phyloP scores from a whole-genome alignment of 1,284 basidiomycete genomes.

The Flammula alnicola region DNA sequence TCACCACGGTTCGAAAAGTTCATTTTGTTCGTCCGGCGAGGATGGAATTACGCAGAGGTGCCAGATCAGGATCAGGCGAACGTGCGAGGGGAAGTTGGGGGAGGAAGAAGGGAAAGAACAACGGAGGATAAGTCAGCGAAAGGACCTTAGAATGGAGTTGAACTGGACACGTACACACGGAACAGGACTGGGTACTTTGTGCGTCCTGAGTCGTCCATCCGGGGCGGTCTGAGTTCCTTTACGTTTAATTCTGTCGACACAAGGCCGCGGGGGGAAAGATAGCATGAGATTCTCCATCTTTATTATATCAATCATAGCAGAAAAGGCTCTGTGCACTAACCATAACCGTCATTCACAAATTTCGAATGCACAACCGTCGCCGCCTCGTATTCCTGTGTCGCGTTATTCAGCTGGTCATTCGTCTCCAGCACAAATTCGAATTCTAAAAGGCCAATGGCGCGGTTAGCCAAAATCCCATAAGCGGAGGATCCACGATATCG shows the following conservation, averaged over 20 bases:
- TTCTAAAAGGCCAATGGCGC: slow-evolving; percentile 39
- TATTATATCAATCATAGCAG: slow-evolving; percentile 7
- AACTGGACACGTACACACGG: slow-evolving; percentile 61
- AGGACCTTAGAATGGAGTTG: not conserved
- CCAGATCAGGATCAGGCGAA: no score
- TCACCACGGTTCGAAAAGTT: no score
- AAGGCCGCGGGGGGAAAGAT: not conserved
- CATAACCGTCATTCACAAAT: slow-evolving; percentile 79
- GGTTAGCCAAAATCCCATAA: slow-evolving; percentile 8
- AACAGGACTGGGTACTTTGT: slow-evolving; percentile 95
- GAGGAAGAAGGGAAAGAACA: not conserved
- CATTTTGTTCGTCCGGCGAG: not conserved
- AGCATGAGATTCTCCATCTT: not conserved
- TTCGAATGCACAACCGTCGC: slow-evolving; percentile 75
- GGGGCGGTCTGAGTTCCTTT: slow-evolving; percentile 87
- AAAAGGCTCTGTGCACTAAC: slow-evolving; percentile 45
- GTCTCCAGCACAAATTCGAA: slow-evolving; percentile 71
- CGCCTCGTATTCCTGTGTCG: slow-evolving; percentile 73
- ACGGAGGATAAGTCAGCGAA: slow-evolving; percentile 7
- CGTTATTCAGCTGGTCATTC: slow-evolving; percentile 71
- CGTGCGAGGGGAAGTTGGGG: not conserved
- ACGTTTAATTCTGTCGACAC: slow-evolving; percentile 78
- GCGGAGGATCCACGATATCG: not conserved
- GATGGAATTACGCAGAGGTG: not conserved
- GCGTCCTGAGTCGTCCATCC: slow-evolving; percentile 90